Percentiles rank a stretch among this genome's conserved stretches.
phyloP scores from a whole-genome alignment of 2,329 filamentous ascomycete genomes.

The Clarireedia paspali region DNA sequence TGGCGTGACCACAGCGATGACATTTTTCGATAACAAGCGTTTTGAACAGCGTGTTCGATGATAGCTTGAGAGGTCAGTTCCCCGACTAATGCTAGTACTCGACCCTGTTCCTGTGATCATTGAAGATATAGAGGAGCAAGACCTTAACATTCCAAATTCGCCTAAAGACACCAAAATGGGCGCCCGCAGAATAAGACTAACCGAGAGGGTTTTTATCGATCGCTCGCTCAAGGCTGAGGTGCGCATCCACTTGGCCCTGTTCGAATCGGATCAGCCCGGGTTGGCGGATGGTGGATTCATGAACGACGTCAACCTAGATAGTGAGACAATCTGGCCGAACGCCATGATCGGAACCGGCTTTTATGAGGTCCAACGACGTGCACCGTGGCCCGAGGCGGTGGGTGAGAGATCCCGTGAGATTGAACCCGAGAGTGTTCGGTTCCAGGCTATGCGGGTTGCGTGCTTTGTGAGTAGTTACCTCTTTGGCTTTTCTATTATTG shows the following conservation, averaged over 20 bases:
- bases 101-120: conserved; percentile 80
- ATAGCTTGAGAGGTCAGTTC: conserved; percentile 82
- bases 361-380: conserved; percentile 62
- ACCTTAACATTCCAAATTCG: conserved; percentile 51
- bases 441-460: conserved; percentile 84
- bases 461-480: conserved; percentile 40
- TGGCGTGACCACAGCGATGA: conserved; percentile 76
- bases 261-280: conserved; percentile 78
- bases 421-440: conserved; percentile 70
- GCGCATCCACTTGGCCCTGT: conserved; percentile 73
- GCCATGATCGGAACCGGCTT: conserved; percentile 81
- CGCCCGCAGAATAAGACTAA: conserved; percentile 54
- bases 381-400: conserved; percentile 70
- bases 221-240: conserved; percentile 64
- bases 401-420: conserved; percentile 57
- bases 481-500: too few species aligned
- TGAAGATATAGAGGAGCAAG: conserved; percentile 65
- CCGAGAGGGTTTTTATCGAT: conserved; percentile 79
- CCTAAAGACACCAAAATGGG: conserved; percentile 71
- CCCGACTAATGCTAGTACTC: conserved; percentile 80
- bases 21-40: conserved; percentile 70
- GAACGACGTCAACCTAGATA: conserved; percentile 75
- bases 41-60: conserved; percentile 80
- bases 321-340: conserved; percentile 68
- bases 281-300: conserved; percentile 73